Base-by-base conservation (phyloP, 768 basidiomycete genomes). In the Termitomyces sp. region DNA sequence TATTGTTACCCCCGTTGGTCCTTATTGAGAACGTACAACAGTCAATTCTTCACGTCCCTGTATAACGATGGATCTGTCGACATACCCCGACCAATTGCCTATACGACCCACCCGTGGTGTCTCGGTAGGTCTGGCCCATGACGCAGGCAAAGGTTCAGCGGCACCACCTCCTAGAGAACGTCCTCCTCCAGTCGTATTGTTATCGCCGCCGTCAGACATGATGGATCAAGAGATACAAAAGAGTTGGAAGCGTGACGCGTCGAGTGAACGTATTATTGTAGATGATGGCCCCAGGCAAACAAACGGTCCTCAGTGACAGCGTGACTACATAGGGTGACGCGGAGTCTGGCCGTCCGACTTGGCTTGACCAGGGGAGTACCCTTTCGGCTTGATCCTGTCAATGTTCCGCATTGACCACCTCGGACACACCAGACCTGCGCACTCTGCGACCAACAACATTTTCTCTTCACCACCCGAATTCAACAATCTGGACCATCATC, bases 61-160 rank as follows among this genome's bases (percentile, higher is more conserved):
- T 13, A 64, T 24, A 38, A 57, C 33, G 28, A 57, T 22, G 49
- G 44, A 53, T 28, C 16, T 38, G 32, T 54, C 44, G 36, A 61
- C 65, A 39, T 50, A 79, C 71, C 68, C 68, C 35, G 75, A 71
- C 84, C 83, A 83, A 59, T 81, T 78, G 15, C 85, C 85, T 61
- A 87, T 77, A 49, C 85, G 77, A 22, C 84, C 84, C 7, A 84
- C 73, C 59, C 83, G 76, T 18, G 78, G 76, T 57, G 71, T 63
- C 45, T 69, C 66, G 22, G 76, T 51, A 6, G 78, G 74, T 24
- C 76, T 72, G 18, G 74, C 70, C 84, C 84, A 84, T 7, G 70
- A 68, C 12, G 76, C 58, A 2, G 87, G 84, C 12, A 84, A 70
- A 36, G 81, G 79, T 64, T 86, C 83, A 8, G 68, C 72, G 42